Conservation (phyloP, 2,329 filamentous ascomycete species). For the Diaporthe capsici region DNA sequence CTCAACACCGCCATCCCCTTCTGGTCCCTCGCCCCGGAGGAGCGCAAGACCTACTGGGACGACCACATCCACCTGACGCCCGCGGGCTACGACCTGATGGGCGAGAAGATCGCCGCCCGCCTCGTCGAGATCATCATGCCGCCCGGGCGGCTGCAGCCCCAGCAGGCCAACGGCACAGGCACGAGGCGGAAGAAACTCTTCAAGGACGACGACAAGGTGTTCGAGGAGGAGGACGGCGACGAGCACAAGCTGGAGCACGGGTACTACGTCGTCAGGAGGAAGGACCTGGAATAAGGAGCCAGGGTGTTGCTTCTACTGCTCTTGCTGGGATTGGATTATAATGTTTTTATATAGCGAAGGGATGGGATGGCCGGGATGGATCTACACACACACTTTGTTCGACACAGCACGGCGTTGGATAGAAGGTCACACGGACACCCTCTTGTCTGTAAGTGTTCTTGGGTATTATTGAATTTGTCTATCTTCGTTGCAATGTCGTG, state of each 20-base stretch:
- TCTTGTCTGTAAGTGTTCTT: background rate
- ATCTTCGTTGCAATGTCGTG: background rate
- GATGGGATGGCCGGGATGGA: background rate
- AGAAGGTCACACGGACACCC: conserved; percentile 9
- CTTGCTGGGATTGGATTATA: background rate
- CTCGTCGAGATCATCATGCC: conserved; percentile 62
- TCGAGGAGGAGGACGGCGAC: conserved; percentile 66
- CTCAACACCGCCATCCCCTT: conserved; percentile 69
- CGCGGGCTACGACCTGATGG: conserved; percentile 74
- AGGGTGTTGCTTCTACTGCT: no score
- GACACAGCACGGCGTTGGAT: conserved; percentile 34
- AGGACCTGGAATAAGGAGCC: conserved; percentile 61
- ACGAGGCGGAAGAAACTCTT: conserved; percentile 48
- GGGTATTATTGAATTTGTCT: conserved; percentile 3
- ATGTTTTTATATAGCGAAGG: background rate
- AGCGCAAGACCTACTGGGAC: conserved; percentile 68
- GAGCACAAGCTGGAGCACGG: conserved; percentile 63
- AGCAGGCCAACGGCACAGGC: conserved; percentile 47
- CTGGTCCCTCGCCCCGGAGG: conserved; percentile 60
- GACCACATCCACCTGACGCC: conserved; percentile 72
- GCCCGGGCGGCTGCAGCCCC: conserved; percentile 52
- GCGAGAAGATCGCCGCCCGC: conserved; percentile 66
- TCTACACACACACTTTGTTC: background rate
- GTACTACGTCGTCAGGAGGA: conserved; percentile 67
- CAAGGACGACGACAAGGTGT: conserved; percentile 56